These are phyloP conservation scores for Penicillium samsonianum DNA, from an alignment of 495 filamentous ascomycete species.

Conservation along the genomic window DNA sequence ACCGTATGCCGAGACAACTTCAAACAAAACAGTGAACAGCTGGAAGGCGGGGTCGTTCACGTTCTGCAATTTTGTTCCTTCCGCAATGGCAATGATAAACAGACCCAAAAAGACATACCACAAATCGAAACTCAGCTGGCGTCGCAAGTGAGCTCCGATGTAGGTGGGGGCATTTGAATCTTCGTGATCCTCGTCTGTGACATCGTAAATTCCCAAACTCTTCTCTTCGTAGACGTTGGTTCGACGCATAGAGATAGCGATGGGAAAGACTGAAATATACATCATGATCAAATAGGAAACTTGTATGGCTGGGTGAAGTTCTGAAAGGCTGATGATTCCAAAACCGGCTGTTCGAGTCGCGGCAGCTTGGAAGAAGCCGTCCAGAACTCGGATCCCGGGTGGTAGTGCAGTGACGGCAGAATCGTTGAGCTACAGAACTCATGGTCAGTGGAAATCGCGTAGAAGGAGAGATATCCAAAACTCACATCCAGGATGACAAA, in stretches of 20 bases:
- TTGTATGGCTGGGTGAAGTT: conserved; percentile 86
- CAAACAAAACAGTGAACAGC: conserved; percentile 82
- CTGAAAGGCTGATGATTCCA: conserved; percentile 70
- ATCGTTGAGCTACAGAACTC: conserved; percentile 61
- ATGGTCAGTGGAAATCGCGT: conserved; percentile 19
- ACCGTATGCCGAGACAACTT: conserved; percentile 89
- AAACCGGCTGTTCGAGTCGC: conserved; percentile 89
- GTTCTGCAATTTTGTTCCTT: conserved; percentile 65
- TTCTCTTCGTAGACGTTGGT: conserved; percentile 98
- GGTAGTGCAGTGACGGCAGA: conserved; percentile 61
- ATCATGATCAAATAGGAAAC: conserved; percentile 98
- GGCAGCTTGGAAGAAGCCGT: conserved; percentile 84
- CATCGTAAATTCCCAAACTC: conserved; percentile 76
- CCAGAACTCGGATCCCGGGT: conserved; percentile 69
- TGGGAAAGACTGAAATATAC: conserved; percentile 97
- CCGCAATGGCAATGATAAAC: conserved; percentile 84
- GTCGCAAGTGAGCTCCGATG: conserved; percentile 81
- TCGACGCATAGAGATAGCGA: conserved; percentile 87
- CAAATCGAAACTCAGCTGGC: conserved; percentile 89
- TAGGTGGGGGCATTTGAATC: conserved; percentile 68
- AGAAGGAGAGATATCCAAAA: conserved; percentile 10
- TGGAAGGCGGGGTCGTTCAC: conserved; percentile 66
- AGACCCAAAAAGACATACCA: conserved; percentile 91
- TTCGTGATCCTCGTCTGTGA: conserved; percentile 40
- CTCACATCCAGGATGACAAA: conserved; percentile 87